phyloP scores from a whole-genome alignment of 768 basidiomycete genomes.

The Agaricus blazei region DNA sequence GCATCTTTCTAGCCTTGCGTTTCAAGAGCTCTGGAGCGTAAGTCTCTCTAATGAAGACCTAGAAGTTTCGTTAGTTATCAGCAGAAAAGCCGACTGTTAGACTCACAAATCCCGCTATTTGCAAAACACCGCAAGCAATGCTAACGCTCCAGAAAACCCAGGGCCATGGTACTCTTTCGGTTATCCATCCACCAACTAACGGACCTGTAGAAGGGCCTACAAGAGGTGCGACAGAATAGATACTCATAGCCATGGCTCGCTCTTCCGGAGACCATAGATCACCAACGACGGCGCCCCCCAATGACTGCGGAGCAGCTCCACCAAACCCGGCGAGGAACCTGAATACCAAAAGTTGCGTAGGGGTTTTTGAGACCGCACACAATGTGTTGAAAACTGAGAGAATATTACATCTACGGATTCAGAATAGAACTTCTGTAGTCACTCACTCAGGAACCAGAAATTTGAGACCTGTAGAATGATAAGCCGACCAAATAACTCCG shows the following conservation, averaged over 20 bases:
- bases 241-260: slow-evolving; percentile 44
- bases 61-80: neutral
- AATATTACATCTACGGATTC: neutral
- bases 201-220: slow-evolving; percentile 39
- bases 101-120: slow-evolving; percentile 45
- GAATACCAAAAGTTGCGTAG: slow-evolving; percentile 50
- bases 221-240: slow-evolving; percentile 51
- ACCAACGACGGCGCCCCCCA: slow-evolving; percentile 53
- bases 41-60: slow-evolving; percentile 31
- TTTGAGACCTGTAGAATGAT: slow-evolving; percentile 53
- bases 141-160: slow-evolving; percentile 61
- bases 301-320: slow-evolving; percentile 56
- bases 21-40: slow-evolving; percentile 47
- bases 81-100: neutral
- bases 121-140: slow-evolving; percentile 43
- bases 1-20: slow-evolving; percentile 30
- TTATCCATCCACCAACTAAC: slow-evolving; percentile 37
- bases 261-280: slow-evolving; percentile 51
- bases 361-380: slow-evolving; percentile 47
- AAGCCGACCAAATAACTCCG: slow-evolving; percentile 35
- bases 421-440: neutral
- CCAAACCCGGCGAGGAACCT: slow-evolving; percentile 63
- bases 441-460: slow-evolving; percentile 51
- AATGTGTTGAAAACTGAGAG: slow-evolving; percentile 38
- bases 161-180: slow-evolving; percentile 46